These are phyloP conservation scores for Flueggea neowawraea DNA, from an alignment of 441 rosid genomes.

Conservation along the genomic window DNA sequence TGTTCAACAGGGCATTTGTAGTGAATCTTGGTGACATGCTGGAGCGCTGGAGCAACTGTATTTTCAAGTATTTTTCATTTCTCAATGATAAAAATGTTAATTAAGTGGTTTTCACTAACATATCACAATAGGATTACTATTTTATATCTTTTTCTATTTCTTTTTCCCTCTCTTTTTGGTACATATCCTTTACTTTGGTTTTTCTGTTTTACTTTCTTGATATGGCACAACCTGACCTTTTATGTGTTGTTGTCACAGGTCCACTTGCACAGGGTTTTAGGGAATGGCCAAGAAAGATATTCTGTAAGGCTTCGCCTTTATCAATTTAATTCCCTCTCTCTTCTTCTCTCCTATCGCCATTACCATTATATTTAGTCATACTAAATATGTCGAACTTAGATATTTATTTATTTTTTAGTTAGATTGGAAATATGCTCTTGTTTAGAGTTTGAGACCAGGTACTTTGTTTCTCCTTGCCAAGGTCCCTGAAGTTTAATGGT, in stretches of 20 bases:
- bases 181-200: not conserved
- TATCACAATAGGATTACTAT: not conserved
- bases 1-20: conserved; percentile 58
- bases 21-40: conserved; percentile 87
- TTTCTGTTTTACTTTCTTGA: not conserved
- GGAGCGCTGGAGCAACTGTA: conserved; percentile 91
- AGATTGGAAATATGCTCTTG: too few species aligned
- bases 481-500: too few species aligned
- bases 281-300: conserved; percentile 75
- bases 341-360: not conserved
- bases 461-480: too few species aligned
- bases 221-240: not conserved
- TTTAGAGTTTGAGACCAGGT: too few species aligned
- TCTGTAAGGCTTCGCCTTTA: conserved; percentile 50
- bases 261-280: conserved; percentile 92
- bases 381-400: too few species aligned
- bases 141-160: not conserved
- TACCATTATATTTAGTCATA: not conserved
- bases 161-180: not conserved
- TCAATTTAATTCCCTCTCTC: not conserved
- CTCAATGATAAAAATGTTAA: conserved; percentile 7
- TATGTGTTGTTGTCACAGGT: conserved; percentile 38
- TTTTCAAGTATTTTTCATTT: conserved; percentile 54
- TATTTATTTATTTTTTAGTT: too few species aligned
- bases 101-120: not conserved